Percentiles rank a stretch among this genome's conserved stretches.
Evolutionary conservation across 192 early-diverging fungal genomes (phyloP).

Genomic region (Linnemannia exigua): DNA sequence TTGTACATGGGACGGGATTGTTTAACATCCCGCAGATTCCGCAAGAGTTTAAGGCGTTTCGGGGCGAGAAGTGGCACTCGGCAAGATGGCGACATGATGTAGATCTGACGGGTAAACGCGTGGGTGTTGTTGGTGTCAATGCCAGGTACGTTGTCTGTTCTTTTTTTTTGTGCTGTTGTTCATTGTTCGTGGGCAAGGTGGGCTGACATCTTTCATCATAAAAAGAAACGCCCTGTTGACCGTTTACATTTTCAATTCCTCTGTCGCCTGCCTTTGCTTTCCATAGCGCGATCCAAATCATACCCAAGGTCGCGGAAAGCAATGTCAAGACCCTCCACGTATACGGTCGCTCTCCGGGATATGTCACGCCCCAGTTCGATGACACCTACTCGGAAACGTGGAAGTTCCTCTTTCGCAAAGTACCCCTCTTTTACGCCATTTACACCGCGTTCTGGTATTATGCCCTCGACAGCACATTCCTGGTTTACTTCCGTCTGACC

Average conservation of each 20-base stretch:
- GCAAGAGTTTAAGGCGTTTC: constrained; percentile 40
- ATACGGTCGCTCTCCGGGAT: constrained; percentile 2
- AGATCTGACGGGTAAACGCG: constrained; percentile 49
- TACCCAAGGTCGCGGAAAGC: not conserved
- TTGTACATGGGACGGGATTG: constrained; percentile 49
- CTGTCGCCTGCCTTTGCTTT: too few relatives aligned
- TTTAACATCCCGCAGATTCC: constrained; percentile 41
- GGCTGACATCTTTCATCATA: too few relatives aligned
- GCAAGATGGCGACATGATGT: constrained; percentile 49
- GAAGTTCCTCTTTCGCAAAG: constrained; percentile 1
- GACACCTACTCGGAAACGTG: not conserved
- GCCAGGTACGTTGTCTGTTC: constrained; percentile 30
- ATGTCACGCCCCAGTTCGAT: not conserved
- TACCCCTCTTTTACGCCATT: not conserved
- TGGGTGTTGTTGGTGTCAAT: constrained; percentile 57
- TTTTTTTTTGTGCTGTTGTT: not conserved
- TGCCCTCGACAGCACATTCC: not conserved
- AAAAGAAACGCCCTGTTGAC: too few relatives aligned
- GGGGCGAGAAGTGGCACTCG: constrained; percentile 50
- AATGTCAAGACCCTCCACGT: constrained; percentile 3
- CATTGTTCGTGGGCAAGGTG: too few relatives aligned
- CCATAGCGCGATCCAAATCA: constrained; percentile 19
- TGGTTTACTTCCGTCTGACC: not conserved
- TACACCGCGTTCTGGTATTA: constrained; percentile 11
- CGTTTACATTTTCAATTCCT: not conserved